A percentile compares a stretch with the other conserved stretches of the same genome.
Evolutionary conservation across 2,329 filamentous ascomycete species (phyloP).

Genomic region (Fusarium avenaceum): DNA sequence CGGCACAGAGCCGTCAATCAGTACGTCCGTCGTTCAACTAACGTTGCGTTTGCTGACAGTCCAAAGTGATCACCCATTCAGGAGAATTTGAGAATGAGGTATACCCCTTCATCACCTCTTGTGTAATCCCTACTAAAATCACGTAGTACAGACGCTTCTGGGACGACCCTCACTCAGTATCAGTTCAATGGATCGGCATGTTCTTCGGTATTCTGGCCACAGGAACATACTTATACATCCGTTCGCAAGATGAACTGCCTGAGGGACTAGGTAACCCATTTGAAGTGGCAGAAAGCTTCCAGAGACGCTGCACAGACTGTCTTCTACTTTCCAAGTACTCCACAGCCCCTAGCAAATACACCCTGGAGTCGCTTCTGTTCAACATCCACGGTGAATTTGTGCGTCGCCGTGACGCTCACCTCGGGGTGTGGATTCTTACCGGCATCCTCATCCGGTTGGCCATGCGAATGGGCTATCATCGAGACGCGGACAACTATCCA

Average conservation of each 20-base stretch:
- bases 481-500: slow-evolving; percentile 26
- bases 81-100: slow-evolving; percentile 40
- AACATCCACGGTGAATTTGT: slow-evolving; percentile 39
- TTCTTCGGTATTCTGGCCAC: slow-evolving; percentile 34
- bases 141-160: slow-evolving; percentile 34
- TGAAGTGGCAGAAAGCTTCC: slow-evolving; percentile 24
- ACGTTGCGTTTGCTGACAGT: not conserved
- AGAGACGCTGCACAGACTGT: slow-evolving; percentile 36
- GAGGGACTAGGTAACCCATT: slow-evolving; percentile 21
- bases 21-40: not conserved
- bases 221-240: slow-evolving; percentile 31
- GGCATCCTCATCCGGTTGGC: slow-evolving; percentile 35
- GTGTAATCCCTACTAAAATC: not conserved
- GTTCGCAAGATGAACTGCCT: slow-evolving; percentile 27
- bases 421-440: slow-evolving; percentile 32
- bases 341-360: slow-evolving; percentile 19
- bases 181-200: slow-evolving; percentile 34
- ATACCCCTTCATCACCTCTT: accelerated
- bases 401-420: slow-evolving; percentile 26
- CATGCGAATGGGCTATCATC: slow-evolving; percentile 43
- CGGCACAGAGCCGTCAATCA: slow-evolving; percentile 26
- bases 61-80: slow-evolving; percentile 32
- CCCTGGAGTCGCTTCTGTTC: slow-evolving; percentile 30
- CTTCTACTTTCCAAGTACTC: slow-evolving; percentile 37
- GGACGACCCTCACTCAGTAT: slow-evolving; percentile 8